Base-by-base conservation (phyloP, 495 filamentous ascomycete genomes). In the Platismatia glauca region DNA sequence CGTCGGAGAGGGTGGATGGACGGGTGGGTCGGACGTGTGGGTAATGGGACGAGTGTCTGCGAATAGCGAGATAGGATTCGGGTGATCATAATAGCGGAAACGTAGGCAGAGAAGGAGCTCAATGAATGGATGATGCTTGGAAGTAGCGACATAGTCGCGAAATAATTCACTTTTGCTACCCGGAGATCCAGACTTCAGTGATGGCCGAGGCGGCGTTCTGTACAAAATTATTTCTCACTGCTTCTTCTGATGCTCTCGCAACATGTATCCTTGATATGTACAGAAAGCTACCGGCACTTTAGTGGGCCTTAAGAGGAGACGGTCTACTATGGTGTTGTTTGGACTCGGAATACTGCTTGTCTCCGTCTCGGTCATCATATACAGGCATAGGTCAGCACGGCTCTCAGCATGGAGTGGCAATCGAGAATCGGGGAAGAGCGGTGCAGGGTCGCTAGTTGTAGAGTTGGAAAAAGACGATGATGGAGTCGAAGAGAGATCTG, bases 151-250 rank as follows among this genome's bases (percentile, higher is more conserved):
- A n/a, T n/a, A 11, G 27, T 33, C 34, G 8, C 16, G 41, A 41
- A 16, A 44, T 58, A 12, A 3, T 57, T 65, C 52, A 61, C 64
- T 8, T n/a, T 39, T 38, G 37, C 55, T 63, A 63, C 60, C 60
- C 64, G 64, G 64, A 58, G 35, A 33, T 65, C 22, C 6, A 53
- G 55, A 27, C 31, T 29, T 58, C 18, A 22, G 56, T 18, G n/a
- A n/a, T 35, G 55, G 34, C 22, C 11, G n/a, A 27, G 11, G n/a
- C n/a, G n/a, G n/a, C n/a, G n/a, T n/a, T n/a, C n/a, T n/a, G n/a
- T n/a, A n/a, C n/a, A n/a, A n/a, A n/a, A n/a, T n/a, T n/a, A n/a
- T n/a, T n/a, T n/a, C n/a, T n/a, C n/a, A n/a, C n/a, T n/a, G n/a
- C n/a, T n/a, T n/a, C n/a, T n/a, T n/a, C n/a, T n/a, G n/a, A n/a